phyloP scores from a whole-genome alignment of 495 filamentous ascomycete species.

The Paragyromitra xinjiangensis region DNA sequence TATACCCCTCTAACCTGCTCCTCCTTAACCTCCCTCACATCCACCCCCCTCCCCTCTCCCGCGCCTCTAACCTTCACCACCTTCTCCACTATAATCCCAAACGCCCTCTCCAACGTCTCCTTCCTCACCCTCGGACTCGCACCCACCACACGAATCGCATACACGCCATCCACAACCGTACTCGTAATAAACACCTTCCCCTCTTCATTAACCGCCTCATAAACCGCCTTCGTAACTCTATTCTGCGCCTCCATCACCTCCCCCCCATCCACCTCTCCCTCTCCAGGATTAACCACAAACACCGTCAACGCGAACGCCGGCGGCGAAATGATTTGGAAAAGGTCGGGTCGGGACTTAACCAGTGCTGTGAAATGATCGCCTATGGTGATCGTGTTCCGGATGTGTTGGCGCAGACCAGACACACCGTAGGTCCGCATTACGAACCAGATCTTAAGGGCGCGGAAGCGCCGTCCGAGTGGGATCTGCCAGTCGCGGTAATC shows the following conservation, averaged over 20 bases:
- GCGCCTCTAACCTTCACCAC: slow-evolving; percentile 67
- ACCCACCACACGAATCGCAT: slow-evolving; percentile 83
- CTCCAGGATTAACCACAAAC: slow-evolving; percentile 65
- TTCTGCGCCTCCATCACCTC: slow-evolving; percentile 63
- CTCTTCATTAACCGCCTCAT: slow-evolving; percentile 75
- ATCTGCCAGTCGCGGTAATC: slow-evolving; percentile 99
- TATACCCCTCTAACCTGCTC: slow-evolving; percentile 35
- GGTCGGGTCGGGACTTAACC: slow-evolving; percentile 68
- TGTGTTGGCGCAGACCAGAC: slow-evolving; percentile 76
- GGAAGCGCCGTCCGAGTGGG: slow-evolving; percentile 90
- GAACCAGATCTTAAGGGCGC: slow-evolving; percentile 95
- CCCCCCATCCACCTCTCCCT: slow-evolving; percentile 11
- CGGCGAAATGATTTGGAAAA: slow-evolving; percentile 79
- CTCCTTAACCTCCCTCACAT: slow-evolving; percentile 25
- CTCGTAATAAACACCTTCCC: slow-evolving; percentile 88
- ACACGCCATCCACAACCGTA: slow-evolving; percentile 75
- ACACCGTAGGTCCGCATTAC: slow-evolving; percentile 88
- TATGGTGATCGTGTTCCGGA: slow-evolving; percentile 71
- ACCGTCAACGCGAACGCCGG: slow-evolving; percentile 85
- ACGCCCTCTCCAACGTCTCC: slow-evolving; percentile 75
- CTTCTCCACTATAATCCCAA: slow-evolving; percentile 76
- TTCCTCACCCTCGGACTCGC: slow-evolving; percentile 72
- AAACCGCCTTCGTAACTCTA: slow-evolving; percentile 76
- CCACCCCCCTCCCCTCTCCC: not conserved
- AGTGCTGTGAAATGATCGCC: slow-evolving; percentile 74